Evolutionary conservation across 306 rosid species (phyloP).

Genomic region (Vicia sativa): DNA sequence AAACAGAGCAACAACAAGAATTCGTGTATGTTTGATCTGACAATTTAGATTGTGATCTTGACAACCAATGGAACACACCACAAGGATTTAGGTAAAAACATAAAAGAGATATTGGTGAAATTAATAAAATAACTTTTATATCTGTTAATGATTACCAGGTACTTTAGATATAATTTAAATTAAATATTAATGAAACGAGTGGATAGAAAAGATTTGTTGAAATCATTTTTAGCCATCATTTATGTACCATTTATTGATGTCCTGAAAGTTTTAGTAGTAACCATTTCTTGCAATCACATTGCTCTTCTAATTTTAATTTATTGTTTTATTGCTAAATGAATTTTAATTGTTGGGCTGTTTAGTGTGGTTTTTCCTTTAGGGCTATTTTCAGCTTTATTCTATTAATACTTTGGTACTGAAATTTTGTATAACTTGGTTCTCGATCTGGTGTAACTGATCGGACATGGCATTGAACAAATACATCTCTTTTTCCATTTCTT

Average conservation of each 20-base stretch:
- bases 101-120: not conserved
- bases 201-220: not conserved
- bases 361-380: too few species aligned
- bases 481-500: conserved; percentile 9
- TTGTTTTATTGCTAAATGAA: too few species aligned
- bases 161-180: not conserved
- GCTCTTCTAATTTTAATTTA: too few species aligned
- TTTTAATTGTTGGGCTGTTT: too few species aligned
- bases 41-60: not conserved
- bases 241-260: not conserved
- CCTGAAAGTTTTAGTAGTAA: not conserved
- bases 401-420: too few species aligned
- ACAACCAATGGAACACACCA: not conserved
- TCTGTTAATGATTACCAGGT: not conserved
- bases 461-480: not conserved
- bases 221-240: not conserved
- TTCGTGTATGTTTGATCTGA: not conserved
- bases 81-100: not conserved
- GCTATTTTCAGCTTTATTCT: not conserved
- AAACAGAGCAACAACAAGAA: not conserved
- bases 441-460: conserved; percentile 5
- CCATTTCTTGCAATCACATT: too few species aligned
- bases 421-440: not conserved
- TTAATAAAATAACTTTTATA: too few species aligned
- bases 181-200: not conserved